phyloP scores from a whole-genome alignment of 2,329 filamentous ascomycete species.

The Hortaea sp. region DNA sequence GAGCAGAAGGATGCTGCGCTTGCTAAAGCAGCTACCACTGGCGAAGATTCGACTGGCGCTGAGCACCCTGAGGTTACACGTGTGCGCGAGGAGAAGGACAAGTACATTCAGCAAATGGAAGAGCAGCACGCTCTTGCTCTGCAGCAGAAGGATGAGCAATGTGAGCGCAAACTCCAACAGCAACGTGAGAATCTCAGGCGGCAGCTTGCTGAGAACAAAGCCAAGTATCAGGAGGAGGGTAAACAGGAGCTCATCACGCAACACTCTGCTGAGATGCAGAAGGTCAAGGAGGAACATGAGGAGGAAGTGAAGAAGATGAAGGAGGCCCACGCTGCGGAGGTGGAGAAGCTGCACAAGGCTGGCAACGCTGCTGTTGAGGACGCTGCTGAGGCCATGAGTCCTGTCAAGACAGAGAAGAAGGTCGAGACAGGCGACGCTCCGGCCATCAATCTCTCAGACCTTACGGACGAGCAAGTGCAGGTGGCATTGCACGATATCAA shows the following conservation, averaged over 20 bases:
- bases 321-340: slow-evolving; percentile 26
- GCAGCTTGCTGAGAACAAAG: slow-evolving; percentile 47
- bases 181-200: slow-evolving; percentile 60
- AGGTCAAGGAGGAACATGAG: slow-evolving; percentile 36
- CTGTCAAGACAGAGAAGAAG: slow-evolving; percentile 25
- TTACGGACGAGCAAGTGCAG: background rate
- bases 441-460: slow-evolving; percentile 23
- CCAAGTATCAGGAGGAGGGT: slow-evolving; percentile 27
- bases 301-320: slow-evolving; percentile 32
- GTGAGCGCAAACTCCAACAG: slow-evolving; percentile 51
- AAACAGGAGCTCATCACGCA: slow-evolving; percentile 26
- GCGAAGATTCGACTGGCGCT: slow-evolving; percentile 13
- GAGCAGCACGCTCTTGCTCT: slow-evolving; percentile 26
- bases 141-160: slow-evolving; percentile 38
- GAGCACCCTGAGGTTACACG: slow-evolving; percentile 27
- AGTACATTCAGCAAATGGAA: slow-evolving; percentile 28
- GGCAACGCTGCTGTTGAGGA: slow-evolving; percentile 29
- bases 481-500: background rate
- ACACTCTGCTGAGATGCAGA: slow-evolving; percentile 41
- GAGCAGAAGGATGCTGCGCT: background rate
- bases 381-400: slow-evolving; percentile 23
- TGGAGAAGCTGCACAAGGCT: slow-evolving; percentile 26
- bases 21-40: slow-evolving; percentile 2
- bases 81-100: slow-evolving; percentile 25
- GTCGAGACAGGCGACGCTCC: slow-evolving; percentile 11